Percentiles rank a stretch among this genome's conserved stretches.
Conservation (phyloP, 106 monocot species). For the Apostasia shenzhenica region DNA sequence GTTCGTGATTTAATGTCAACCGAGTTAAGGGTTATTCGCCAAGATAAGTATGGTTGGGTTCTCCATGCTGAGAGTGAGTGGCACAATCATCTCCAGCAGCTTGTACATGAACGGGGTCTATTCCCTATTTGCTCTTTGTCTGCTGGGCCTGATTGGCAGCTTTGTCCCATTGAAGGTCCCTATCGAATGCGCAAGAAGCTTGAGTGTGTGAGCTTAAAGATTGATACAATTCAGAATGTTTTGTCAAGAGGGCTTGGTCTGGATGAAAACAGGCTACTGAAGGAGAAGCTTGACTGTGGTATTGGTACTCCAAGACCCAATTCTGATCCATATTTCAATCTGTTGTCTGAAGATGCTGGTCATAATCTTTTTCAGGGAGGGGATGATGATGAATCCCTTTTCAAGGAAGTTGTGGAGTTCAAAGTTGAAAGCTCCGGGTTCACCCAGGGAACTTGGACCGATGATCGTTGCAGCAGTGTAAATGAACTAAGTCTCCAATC, state of each 20-base stretch:
- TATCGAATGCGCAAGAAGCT: slow-evolving; percentile 98
- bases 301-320: slow-evolving; percentile 38
- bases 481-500: slow-evolving; percentile 88
- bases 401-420: slow-evolving; percentile 50
- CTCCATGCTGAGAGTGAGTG: slow-evolving; percentile 99
- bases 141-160: slow-evolving; percentile 75
- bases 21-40: slow-evolving; percentile 85
- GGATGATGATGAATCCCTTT: slow-evolving; percentile 38
- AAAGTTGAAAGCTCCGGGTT: slow-evolving; percentile 38
- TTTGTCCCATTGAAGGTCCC: slow-evolving; percentile 93
- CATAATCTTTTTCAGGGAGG: slow-evolving; percentile 32
- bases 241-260: slow-evolving; percentile 44
- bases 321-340: slow-evolving; percentile 53
- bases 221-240: slow-evolving; percentile 56
- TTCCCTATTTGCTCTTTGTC: slow-evolving; percentile 53
- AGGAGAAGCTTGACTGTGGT: slow-evolving; percentile 34
- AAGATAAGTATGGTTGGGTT: slow-evolving; percentile 99
- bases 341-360: slow-evolving; percentile 35
- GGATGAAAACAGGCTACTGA: slow-evolving; percentile 21
- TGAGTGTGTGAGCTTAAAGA: slow-evolving; percentile 67
- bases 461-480: slow-evolving; percentile 70
- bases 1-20: slow-evolving; percentile 94
- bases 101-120: slow-evolving; percentile 89
- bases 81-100: slow-evolving; percentile 82
- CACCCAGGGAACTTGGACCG: slow-evolving; percentile 64